Percentiles rank a stretch among this genome's conserved stretches.
Conservation (phyloP, 1,284 basidiomycete genomes). For the Exsudoporus floridanus region DNA sequence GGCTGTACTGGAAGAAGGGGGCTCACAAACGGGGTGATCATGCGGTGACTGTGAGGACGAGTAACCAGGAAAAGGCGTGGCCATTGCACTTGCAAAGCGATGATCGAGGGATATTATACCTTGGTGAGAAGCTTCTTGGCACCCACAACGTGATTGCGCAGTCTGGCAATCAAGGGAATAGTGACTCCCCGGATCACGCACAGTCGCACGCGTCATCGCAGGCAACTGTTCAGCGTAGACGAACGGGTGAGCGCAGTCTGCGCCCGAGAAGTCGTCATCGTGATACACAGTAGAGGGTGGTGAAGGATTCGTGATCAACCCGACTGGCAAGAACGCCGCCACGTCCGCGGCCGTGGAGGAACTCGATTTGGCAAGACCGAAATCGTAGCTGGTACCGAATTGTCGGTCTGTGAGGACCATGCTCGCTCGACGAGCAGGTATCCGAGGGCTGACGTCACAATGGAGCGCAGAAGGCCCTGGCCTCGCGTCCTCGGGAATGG, state of each 20-base stretch:
- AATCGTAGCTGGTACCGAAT: slow-evolving; percentile 8
- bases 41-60: slow-evolving; percentile 34
- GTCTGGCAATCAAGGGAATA: slow-evolving; percentile 21
- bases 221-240: slow-evolving; percentile 16
- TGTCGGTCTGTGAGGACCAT: slow-evolving; percentile 16
- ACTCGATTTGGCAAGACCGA: slow-evolving; percentile 4
- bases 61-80: slow-evolving; percentile 36
- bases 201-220: slow-evolving; percentile 17
- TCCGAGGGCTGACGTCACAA: slow-evolving; percentile 28
- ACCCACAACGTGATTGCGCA: slow-evolving; percentile 22
- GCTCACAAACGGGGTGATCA: slow-evolving; percentile 26
- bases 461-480: slow-evolving; percentile 12
- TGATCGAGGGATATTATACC: slow-evolving; percentile 27
- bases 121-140: slow-evolving; percentile 19
- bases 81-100: slow-evolving; percentile 20
- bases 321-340: slow-evolving; percentile 15
- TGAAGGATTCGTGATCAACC: slow-evolving; percentile 23
- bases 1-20: slow-evolving; percentile 28
- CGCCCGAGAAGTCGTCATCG: slow-evolving; percentile 22
- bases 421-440: slow-evolving; percentile 18
- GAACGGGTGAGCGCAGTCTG: slow-evolving; percentile 18
- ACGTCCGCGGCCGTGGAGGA: slow-evolving; percentile 18
- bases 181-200: slow-evolving; percentile 13
- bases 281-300: slow-evolving; percentile 27
- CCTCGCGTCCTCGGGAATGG: slow-evolving; percentile 32